Conservation (phyloP, 768 basidiomycete species). For the Lanmaoa rubissima region DNA sequence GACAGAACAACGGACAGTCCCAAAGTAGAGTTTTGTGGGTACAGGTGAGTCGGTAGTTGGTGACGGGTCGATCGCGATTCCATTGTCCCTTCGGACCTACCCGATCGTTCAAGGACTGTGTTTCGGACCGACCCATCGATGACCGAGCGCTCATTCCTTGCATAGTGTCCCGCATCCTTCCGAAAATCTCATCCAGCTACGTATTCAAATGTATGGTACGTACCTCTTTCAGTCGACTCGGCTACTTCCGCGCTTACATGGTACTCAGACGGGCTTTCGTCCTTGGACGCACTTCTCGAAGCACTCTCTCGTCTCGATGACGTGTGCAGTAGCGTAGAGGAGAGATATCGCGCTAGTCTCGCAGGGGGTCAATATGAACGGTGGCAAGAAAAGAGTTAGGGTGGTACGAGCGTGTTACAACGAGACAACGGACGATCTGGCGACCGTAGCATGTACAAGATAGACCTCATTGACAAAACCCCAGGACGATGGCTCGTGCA, state of each 20-base stretch:
- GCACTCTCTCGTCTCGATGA: slow-evolving; percentile 78
- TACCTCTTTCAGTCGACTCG: slow-evolving; percentile 9
- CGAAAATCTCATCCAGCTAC: slow-evolving; percentile 91
- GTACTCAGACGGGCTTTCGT: slow-evolving; percentile 75
- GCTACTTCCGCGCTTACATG: background rate
- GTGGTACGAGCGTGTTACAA: background rate
- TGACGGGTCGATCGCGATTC: background rate
- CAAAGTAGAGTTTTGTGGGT: slow-evolving; percentile 97
- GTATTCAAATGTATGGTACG: slow-evolving; percentile 99
- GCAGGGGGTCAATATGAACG: slow-evolving; percentile 51
- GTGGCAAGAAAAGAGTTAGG: slow-evolving; percentile 67
- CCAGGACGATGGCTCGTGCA: background rate
- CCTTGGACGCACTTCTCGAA: slow-evolving; percentile 72
- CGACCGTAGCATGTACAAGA: background rate
- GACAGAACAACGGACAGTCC: slow-evolving; percentile 58
- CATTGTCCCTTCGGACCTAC: slow-evolving; percentile 14
- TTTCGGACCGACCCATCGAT: background rate
- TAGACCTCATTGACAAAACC: background rate
- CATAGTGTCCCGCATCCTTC: slow-evolving; percentile 82
- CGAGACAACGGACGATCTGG: slow-evolving; percentile 4
- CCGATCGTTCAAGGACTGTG: background rate
- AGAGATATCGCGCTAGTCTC: slow-evolving; percentile 62
- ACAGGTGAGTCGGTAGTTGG: slow-evolving; percentile 58
- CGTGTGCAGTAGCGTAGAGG: slow-evolving; percentile 69
- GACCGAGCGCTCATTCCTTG: background rate